phyloP scores from a whole-genome alignment of 352 stramenopile species.

The Phytophthora sp. region DNA sequence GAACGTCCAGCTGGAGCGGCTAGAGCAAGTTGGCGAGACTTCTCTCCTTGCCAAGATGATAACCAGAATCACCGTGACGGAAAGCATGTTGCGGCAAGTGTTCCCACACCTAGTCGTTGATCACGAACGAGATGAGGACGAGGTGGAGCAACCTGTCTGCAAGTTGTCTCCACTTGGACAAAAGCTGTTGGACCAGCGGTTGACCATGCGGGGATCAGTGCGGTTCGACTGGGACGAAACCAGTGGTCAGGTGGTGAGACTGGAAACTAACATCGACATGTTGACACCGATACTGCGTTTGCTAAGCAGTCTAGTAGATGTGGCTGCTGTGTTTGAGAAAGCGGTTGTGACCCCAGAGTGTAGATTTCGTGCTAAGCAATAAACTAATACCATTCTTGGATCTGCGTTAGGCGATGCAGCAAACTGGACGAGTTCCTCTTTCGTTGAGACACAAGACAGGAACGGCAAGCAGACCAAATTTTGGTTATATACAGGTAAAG shows the following conservation, averaged over 20 bases:
- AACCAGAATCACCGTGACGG: slow-evolving; percentile 11
- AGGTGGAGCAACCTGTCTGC: neutral
- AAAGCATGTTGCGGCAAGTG: slow-evolving; percentile 6
- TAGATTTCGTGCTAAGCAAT: neutral
- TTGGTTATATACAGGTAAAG: too few relatives aligned
- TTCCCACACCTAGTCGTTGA: slow-evolving; percentile 13
- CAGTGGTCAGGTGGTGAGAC: neutral
- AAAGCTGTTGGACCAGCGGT: slow-evolving; percentile 7
- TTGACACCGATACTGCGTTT: neutral
- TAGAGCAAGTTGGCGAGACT: neutral
- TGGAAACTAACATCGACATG: slow-evolving; percentile 9
- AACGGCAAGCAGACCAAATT: too few relatives aligned
- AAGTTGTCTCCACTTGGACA: neutral
- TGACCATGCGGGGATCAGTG: slow-evolving; percentile 9
- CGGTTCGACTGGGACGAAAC: slow-evolving; percentile 17
- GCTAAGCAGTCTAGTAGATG: neutral
- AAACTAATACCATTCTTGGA: too few relatives aligned
- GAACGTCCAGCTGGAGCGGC: slow-evolving; percentile 8
- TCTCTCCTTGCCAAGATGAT: slow-evolving; percentile 4
- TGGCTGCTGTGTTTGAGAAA: neutral
- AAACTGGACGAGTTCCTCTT: too few relatives aligned
- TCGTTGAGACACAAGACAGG: too few relatives aligned
- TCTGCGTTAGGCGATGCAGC: too few relatives aligned
- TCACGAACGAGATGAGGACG: neutral
- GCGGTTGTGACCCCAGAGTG: neutral